Percentiles rank a stretch among this genome's conserved stretches.
Conservation (phyloP, 108 stramenopile species). For the Hondaea fermentalgiana region DNA sequence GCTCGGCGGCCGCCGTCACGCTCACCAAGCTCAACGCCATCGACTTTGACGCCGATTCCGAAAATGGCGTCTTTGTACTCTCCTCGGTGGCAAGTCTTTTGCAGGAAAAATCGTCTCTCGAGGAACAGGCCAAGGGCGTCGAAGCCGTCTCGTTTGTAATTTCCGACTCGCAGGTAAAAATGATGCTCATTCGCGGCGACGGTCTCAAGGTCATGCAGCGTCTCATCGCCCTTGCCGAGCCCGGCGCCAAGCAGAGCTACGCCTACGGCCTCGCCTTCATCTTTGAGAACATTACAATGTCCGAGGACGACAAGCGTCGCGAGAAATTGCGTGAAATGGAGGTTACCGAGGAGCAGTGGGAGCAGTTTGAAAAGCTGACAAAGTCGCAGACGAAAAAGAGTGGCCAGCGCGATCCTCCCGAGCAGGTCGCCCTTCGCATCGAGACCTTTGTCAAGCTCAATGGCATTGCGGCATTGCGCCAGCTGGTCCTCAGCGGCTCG, state of each 20-base stretch:
- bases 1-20: neutral
- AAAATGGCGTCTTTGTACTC: neutral
- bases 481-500: conserved; percentile 48
- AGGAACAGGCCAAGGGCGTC: conserved; percentile 11
- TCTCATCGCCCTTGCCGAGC: conserved; percentile 23
- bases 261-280: conserved; percentile 46
- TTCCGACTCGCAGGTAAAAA: neutral
- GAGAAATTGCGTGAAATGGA: conserved; percentile 44
- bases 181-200: neutral
- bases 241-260: neutral
- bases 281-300: conserved; percentile 31
- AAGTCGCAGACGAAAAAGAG: neutral
- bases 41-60: conserved; percentile 5
- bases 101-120: neutral
- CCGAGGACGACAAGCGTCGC: conserved; percentile 34
- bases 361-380: conserved; percentile 37
- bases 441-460: neutral
- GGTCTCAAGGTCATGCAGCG: conserved; percentile 27
- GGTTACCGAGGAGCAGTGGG: conserved; percentile 45
- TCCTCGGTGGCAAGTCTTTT: neutral
- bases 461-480: neutral
- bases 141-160: conserved; percentile 4
- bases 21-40: conserved; percentile 13
- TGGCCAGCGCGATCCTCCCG: neutral
- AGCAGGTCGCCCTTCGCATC: neutral